A percentile compares a stretch with the other conserved stretches of the same genome.
Evolutionary conservation across 345 rosid species (phyloP).

Genomic region (Viola odorata): DNA sequence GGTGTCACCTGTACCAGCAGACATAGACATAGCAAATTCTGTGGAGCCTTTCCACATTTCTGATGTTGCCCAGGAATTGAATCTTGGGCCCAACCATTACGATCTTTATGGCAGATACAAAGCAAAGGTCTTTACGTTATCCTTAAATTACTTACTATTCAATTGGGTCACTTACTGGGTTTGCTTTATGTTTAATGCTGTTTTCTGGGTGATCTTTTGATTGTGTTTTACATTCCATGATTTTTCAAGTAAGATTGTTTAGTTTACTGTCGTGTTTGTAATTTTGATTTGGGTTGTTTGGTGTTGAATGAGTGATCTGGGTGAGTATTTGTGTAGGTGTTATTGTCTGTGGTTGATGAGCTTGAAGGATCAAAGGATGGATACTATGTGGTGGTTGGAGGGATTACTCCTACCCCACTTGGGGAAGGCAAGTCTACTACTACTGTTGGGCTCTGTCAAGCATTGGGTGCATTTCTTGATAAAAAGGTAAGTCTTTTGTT

Average conservation of each 20-base stretch:
- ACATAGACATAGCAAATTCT: slow-evolving; percentile 87
- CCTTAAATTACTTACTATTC: not conserved
- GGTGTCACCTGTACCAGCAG: slow-evolving; percentile 87
- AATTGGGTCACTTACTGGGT: no score
- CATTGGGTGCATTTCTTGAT: slow-evolving; percentile 87
- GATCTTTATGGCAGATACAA: slow-evolving; percentile 94
- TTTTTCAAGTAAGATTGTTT: no score
- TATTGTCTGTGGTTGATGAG: slow-evolving; percentile 73
- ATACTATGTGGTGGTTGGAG: slow-evolving; percentile 92
- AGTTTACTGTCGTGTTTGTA: no score
- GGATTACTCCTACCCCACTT: slow-evolving; percentile 98
- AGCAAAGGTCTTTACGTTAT: slow-evolving; percentile 63
- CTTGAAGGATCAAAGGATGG: slow-evolving; percentile 69
- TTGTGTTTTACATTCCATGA: no score
- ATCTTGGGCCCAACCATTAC: slow-evolving; percentile 60
- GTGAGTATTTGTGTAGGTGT: slow-evolving; percentile 38
- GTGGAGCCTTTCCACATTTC: slow-evolving; percentile 80
- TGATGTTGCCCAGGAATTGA: slow-evolving; percentile 73
- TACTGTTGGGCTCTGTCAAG: slow-evolving; percentile 93
- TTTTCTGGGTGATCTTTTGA: no score
- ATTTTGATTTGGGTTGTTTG: not conserved
- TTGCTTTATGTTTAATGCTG: not conserved
- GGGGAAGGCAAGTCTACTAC: slow-evolving; percentile 99
- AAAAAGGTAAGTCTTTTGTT: slow-evolving; percentile 51
- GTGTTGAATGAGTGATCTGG: not conserved